Evolutionary conservation across 108 stramenopile species (phyloP), one percentile per base, ranked within the genome.

Genomic region (Cyclostephanos tholiformis): DNA sequence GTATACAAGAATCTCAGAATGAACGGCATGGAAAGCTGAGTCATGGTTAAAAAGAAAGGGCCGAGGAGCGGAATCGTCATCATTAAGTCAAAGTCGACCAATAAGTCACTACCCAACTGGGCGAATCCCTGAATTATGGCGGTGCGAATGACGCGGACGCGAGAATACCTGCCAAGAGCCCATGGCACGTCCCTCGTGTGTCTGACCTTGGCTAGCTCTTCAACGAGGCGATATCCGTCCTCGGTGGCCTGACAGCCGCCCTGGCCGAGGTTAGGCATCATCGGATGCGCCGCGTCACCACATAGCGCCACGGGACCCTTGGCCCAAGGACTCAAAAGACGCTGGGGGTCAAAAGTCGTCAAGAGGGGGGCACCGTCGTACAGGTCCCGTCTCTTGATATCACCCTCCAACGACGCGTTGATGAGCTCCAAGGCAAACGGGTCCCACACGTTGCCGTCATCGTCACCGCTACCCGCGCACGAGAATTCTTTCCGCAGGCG

Each of bases 201-300:
- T 56, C 80, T 82, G 22, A 96, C 94, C 11, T 71, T 85, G 23
- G 82, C 86, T 67, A 98, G 87, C 85, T 97, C 93, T 68, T 97
- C 91, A 14, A 88, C 89, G 19, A 98, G 84, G 48, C 96, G 87
- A 78, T 86, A 98, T 51, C 96, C 95, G 84, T 98, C 98, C 85
- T 98, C 97, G 17, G 96, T 97, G 14, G 96, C 90, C 82, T 97
- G 97, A 75, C 98, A 97, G 35, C 97, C 98, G 2, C 98, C 98
- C 77, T 98, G 98, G 26, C 95, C 95, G 26, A 96, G 79, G 68
- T 96, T 96, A 51, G 86, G 84, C 95, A 95, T 95, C 95, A 95
- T 95, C 16, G 98, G 97, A 89, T 98, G 98, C 35, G 90, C 91
- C 6, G 98, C 97, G 72, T 98, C 98, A 38, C 98, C 98, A 70